Percentiles rank a stretch among this genome's conserved stretches.
Evolutionary conservation across 2,329 filamentous ascomycete species (phyloP).

Genomic region (Ophiocordyceps camponoti-rufipedis): DNA sequence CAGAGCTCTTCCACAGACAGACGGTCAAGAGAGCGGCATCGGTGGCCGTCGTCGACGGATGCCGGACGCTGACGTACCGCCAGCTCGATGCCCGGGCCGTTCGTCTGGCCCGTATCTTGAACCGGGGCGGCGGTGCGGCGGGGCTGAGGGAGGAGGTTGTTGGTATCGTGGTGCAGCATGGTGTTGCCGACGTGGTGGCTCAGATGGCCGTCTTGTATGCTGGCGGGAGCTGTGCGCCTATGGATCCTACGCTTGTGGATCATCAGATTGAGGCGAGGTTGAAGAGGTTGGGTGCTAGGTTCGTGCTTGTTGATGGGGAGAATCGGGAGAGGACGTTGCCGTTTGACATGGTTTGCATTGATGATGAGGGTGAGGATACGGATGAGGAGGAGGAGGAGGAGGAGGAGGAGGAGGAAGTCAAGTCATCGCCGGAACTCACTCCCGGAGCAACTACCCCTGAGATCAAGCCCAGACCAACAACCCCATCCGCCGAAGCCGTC

Average conservation of each 20-base stretch:
- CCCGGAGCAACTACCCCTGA: background rate
- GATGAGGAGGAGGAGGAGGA: no score
- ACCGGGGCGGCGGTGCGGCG: background rate
- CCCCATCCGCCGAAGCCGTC: no score
- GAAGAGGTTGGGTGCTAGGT: background rate
- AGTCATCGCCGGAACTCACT: background rate
- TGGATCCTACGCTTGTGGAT: background rate
- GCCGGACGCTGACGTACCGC: background rate
- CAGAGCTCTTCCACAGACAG: background rate
- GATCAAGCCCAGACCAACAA: no score
- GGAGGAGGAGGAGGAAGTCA: no score
- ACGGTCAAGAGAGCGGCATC: background rate
- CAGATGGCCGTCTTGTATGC: background rate
- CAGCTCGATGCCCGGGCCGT: background rate
- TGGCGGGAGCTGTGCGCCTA: background rate
- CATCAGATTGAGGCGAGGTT: background rate
- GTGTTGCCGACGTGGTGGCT: background rate
- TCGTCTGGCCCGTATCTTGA: background rate
- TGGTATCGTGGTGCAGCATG: slow-evolving; percentile 1
- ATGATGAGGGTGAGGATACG: background rate
- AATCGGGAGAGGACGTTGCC: background rate
- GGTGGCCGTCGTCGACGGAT: background rate
- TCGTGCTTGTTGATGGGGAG: background rate
- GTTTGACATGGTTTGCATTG: background rate
- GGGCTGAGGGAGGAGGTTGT: background rate